phyloP scores from a whole-genome alignment of 176 grass and related monocot genomes.

The Triticum dicoccoides region DNA sequence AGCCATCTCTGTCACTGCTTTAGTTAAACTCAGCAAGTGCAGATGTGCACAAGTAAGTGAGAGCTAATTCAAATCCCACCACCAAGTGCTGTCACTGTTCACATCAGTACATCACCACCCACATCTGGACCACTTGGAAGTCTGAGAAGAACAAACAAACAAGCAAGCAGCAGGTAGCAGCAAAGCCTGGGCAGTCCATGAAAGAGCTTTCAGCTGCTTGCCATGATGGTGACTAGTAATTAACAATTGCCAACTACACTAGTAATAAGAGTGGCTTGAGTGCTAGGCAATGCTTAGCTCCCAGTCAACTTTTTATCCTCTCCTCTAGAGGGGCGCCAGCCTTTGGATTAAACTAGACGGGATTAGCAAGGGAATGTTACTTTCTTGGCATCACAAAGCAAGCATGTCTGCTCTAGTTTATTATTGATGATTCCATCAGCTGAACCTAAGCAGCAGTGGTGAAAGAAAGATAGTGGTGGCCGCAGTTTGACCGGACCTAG shows the following conservation, averaged over 20 bases:
- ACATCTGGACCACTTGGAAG: slow-evolving; percentile 21
- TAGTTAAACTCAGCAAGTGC: neutral
- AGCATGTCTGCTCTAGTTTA: slow-evolving; percentile 43
- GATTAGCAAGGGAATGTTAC: slow-evolving; percentile 34
- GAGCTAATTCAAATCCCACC: neutral
- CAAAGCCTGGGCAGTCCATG: slow-evolving; percentile 21
- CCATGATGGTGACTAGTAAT: slow-evolving; percentile 45
- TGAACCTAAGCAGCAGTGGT: slow-evolving; percentile 24
- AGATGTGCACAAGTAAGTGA: neutral
- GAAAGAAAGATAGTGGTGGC: slow-evolving; percentile 35
- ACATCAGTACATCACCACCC: neutral
- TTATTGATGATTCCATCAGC: slow-evolving; percentile 32
- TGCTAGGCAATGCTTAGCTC: slow-evolving; percentile 38
- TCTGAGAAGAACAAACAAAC: slow-evolving; percentile 26
- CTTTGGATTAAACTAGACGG: slow-evolving; percentile 44
- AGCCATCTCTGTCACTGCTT: neutral
- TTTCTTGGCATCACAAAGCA: slow-evolving; percentile 46
- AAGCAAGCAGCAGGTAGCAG: neutral
- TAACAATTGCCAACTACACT: slow-evolving; percentile 35
- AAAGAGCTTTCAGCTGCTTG: slow-evolving; percentile 41
- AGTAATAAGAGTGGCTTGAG: slow-evolving; percentile 23
- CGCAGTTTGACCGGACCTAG: slow-evolving; percentile 41
- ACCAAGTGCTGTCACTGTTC: slow-evolving; percentile 24
- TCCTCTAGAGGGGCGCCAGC: slow-evolving; percentile 16
- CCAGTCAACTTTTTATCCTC: slow-evolving; percentile 52